Percentiles rank a stretch among this genome's conserved stretches.
These are phyloP conservation scores for Myriosclerotinia curreyana DNA, from an alignment of 2,329 filamentous ascomycete species.

Conservation along the genomic window DNA sequence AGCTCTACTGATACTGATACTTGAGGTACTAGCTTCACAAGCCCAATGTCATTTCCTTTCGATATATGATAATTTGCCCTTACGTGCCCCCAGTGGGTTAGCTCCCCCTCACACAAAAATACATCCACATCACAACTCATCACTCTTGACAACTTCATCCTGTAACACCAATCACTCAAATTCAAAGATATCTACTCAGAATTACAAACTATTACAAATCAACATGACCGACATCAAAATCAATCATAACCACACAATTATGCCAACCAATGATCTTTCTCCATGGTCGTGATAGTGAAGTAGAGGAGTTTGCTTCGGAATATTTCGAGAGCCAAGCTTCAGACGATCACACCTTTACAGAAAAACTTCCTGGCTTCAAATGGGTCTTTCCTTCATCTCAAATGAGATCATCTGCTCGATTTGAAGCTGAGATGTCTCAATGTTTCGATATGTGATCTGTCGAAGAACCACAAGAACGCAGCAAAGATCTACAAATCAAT, in stretches of 20 bases:
- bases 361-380: neutral
- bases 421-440: slow-evolving; percentile 38
- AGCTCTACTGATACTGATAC: neutral
- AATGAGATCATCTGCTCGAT: slow-evolving; percentile 9
- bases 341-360: slow-evolving; percentile 36
- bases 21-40: neutral
- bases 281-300: slow-evolving; percentile 43
- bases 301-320: neutral
- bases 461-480: slow-evolving; percentile 41
- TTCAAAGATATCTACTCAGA: neutral
- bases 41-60: too few species aligned
- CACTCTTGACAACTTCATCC: neutral
- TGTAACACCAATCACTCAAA: neutral
- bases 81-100: too few species aligned
- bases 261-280: slow-evolving; percentile 47
- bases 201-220: neutral
- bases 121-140: neutral
- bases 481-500: slow-evolving; percentile 45
- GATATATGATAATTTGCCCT: too few species aligned
- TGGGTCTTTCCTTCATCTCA: neutral
- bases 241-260: neutral
- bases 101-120: too few species aligned
- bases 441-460: slow-evolving; percentile 54
- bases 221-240: neutral
- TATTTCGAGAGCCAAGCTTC: neutral